These are phyloP conservation scores for Hymenoscyphus linearis DNA, from an alignment of 2,329 filamentous ascomycete species.

Conservation along the genomic window DNA sequence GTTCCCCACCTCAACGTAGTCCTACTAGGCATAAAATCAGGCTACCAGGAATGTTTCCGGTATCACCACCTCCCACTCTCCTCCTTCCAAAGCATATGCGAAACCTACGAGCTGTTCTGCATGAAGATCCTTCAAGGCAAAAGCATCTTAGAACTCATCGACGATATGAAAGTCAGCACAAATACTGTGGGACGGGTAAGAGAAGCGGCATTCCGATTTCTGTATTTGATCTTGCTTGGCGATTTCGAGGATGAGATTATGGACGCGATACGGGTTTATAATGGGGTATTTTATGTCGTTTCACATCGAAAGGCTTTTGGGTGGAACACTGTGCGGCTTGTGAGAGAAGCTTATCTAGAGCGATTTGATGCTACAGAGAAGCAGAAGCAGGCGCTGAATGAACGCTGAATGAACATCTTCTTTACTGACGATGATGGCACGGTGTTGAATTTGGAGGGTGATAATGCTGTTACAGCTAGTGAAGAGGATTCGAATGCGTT, in stretches of 20 bases:
- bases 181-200: too few species aligned
- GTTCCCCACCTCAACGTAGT: neutral
- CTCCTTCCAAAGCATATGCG: neutral
- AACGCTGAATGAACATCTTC: too few species aligned
- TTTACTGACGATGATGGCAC: neutral
- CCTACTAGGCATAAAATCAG: neutral
- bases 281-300: constrained; percentile 26
- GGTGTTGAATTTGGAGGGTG: neutral
- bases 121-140: too few species aligned
- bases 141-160: too few species aligned
- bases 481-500: neutral
- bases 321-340: constrained; percentile 21
- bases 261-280: constrained; percentile 22
- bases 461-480: neutral
- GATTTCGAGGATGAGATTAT: constrained; percentile 21
- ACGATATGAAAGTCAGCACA: too few species aligned
- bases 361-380: constrained; percentile 24
- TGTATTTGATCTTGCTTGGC: neutral
- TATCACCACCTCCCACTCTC: neutral
- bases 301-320: constrained; percentile 27
- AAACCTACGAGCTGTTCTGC: neutral
- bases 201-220: neutral
- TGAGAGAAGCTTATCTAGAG: constrained; percentile 26
- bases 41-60: neutral
- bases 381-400: constrained; percentile 24